Percentiles rank a stretch among this genome's conserved stretches.
Conservation (phyloP, 805 yeast genomes). For the Myxozyma lipomycoides region DNA sequence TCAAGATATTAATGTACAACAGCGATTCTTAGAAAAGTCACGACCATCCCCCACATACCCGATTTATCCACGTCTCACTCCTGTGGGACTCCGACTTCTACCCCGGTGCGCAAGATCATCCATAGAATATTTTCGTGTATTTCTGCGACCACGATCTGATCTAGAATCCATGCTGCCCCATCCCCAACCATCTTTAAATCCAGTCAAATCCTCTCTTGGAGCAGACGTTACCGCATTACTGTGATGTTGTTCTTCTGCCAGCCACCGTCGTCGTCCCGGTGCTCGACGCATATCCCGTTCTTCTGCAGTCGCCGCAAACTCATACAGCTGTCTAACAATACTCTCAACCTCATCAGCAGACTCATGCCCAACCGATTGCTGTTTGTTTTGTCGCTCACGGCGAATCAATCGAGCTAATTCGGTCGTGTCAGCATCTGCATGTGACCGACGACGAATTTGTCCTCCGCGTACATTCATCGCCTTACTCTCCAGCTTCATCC, state of each 20-base stretch:
- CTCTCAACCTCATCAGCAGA: neutral
- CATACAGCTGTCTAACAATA: neutral
- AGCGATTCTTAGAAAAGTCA: neutral
- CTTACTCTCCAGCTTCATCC: neutral
- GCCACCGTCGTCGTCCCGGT: too few species aligned
- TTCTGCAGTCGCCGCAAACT: neutral
- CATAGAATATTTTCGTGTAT: neutral
- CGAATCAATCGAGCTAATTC: neutral
- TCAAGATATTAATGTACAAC: neutral
- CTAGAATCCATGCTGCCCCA: conserved; percentile 5
- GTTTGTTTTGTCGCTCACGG: neutral
- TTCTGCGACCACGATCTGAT: neutral
- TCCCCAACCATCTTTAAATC: conserved; percentile 26
- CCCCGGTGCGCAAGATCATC: neutral
- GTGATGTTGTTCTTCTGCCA: neutral
- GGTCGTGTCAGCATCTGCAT: neutral
- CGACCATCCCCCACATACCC: neutral
- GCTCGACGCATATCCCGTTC: neutral
- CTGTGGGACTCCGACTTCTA: neutral
- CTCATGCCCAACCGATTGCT: neutral
- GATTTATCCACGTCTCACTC: neutral
- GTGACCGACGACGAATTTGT: neutral
- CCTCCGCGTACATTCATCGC: too few species aligned
- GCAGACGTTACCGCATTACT: neutral
- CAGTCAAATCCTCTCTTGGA: neutral